A percentile compares a stretch with the other conserved stretches of the same genome.
Evolutionary conservation across 2,329 filamentous ascomycete species (phyloP).

Genomic region (Fusarium avenaceum): DNA sequence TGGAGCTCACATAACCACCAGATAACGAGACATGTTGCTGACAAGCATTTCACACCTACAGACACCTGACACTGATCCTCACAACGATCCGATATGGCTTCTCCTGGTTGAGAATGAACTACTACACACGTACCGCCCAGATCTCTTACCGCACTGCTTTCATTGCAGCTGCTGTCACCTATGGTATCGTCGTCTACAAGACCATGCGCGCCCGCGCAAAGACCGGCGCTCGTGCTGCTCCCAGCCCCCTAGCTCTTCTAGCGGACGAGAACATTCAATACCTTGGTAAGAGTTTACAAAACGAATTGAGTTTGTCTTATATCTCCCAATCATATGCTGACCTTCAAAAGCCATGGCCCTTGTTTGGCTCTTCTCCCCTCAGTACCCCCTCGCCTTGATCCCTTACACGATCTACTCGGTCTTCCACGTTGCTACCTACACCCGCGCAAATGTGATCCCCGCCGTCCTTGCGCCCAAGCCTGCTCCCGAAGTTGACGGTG

Average conservation of each 20-base stretch:
- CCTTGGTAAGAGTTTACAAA: constrained; percentile 73
- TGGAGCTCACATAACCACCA: constrained; percentile 5
- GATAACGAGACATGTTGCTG: constrained; percentile 21
- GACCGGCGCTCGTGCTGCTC: constrained; percentile 73
- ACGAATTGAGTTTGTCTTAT: background rate
- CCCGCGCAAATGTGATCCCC: constrained; percentile 91
- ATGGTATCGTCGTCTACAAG: constrained; percentile 99
- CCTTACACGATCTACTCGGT: constrained; percentile 97
- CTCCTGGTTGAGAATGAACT: constrained; percentile 92
- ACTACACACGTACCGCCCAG: constrained; percentile 79
- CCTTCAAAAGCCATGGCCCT: constrained; percentile 81
- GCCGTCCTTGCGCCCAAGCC: constrained; percentile 79
- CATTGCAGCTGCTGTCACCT: constrained; percentile 88
- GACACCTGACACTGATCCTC: constrained; percentile 88
- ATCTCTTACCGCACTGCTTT: constrained; percentile 94
- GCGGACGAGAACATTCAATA: constrained; percentile 98
- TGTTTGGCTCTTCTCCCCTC: constrained; percentile 92
- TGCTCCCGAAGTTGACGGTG: constrained; percentile 67
- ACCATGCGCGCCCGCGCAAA: constrained; percentile 88
- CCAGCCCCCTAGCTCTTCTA: constrained; percentile 74
- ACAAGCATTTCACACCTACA: constrained; percentile 54
- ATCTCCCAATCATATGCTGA: constrained; percentile 12
- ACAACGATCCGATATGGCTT: constrained; percentile 85
- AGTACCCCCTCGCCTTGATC: constrained; percentile 89
- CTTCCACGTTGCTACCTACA: constrained; percentile 98